Base-by-base conservation (phyloP, 257 asterid species). In the Knoxia roxburghii region DNA sequence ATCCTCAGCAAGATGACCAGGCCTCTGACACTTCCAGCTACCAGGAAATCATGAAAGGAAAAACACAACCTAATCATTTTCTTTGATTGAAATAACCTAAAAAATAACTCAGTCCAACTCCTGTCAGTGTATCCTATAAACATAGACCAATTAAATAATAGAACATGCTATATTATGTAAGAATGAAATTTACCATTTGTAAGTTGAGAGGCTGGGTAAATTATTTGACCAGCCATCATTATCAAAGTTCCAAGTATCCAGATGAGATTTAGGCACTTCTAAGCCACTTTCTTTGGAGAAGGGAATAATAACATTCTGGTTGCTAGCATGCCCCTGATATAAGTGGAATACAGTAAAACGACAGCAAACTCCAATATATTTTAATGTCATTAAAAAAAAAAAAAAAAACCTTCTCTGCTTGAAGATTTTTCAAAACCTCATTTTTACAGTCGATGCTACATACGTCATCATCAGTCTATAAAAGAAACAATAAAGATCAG, bases 1-100 rank as follows among this genome's bases (percentile, higher is more conserved):
- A 83, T 91, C 98, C 78, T 87, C 90, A 15, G 96, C 85, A 69
- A 91, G 94, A 80, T 91, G 98, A 67, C 98, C 96, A 62, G 96
- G 91, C 78, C 83, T 89, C 68, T 72, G 80, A 69, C 96, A 91
- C 77, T 91, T 91, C 94, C 96, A 86, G 73, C 98, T 88, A 80
- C 80, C 84, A 72, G 35, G 43, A 41, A 46, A 61, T 58, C 64
- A 71, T 11, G 35, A 45, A 41, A 56, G 23, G 23, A 5, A 49
- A 14, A 5, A 54, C 39, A 61, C 43, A 1, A 15, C 48, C 41
- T 35, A 13, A 17, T 43, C 26, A 20, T 51, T 69, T 59, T 55
- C 45, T 54, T 40, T 21, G 24, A 45, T 20, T 32, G 40, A 23
- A 53, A 39, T 30, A n/a, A 15, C 18, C 40, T 20, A 37, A 54